Percentiles rank a stretch among this genome's conserved stretches.
Conservation (phyloP, 2,329 filamentous ascomycete species). For the Myriosclerotinia scirpicola region DNA sequence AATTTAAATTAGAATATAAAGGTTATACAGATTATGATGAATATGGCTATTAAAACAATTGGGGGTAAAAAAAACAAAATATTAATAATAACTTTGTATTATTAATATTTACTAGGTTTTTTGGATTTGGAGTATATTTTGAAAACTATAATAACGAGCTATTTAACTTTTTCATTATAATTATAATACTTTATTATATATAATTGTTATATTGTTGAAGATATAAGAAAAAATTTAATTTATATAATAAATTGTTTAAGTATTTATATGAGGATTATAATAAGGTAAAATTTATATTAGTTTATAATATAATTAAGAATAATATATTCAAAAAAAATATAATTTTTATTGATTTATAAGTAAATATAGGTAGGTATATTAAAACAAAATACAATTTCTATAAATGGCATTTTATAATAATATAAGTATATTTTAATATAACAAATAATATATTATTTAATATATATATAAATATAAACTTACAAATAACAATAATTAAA, state of each 20-base stretch:
- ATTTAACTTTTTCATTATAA: not conserved
- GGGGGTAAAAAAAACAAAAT: too few relatives aligned
- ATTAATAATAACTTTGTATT: too few relatives aligned
- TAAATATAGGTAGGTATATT: not conserved
- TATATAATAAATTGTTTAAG: not conserved
- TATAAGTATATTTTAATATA: too few relatives aligned
- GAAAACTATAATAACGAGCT: not conserved
- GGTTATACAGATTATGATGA: too few relatives aligned
- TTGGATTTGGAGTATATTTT: not conserved
- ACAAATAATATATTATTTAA: too few relatives aligned
- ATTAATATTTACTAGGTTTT: too few relatives aligned
- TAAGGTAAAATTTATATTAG: not conserved
- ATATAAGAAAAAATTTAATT: not conserved
- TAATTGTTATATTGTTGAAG: too few relatives aligned
- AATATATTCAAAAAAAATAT: not conserved
- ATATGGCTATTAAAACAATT: not conserved
- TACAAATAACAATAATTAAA: too few relatives aligned
- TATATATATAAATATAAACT: too few relatives aligned
- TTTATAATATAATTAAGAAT: not conserved
- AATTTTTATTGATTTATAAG: not conserved
- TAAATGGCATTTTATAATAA: too few relatives aligned
- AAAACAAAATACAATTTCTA: too few relatives aligned
- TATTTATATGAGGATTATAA: not conserved
- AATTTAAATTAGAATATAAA: too few relatives aligned
- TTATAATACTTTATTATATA: not conserved